Base-by-base conservation (phyloP, 176 grass and related monocot genomes). In the Hordeum vulgare region DNA sequence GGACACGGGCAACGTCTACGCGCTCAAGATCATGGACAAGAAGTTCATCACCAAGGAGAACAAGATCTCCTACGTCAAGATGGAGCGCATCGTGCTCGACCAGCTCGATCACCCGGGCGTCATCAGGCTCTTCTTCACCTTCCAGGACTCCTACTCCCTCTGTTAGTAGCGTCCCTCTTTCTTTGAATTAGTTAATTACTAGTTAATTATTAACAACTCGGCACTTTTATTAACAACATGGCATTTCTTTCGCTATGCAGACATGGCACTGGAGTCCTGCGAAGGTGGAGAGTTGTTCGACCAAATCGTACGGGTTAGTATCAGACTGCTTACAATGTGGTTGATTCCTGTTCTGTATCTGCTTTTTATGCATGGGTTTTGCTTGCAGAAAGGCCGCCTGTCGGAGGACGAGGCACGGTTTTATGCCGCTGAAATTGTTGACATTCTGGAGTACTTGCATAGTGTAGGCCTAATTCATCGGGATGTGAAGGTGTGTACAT, bases 11-110 rank as follows among this genome's bases (percentile, higher is more conserved):
- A 92, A 89, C 72, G 73, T 99, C 15, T 99, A 96, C 87, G 97
- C 97, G 29, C 86, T 99, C 66, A 99, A 99, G 85, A 91, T 99
- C 74, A 99, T 99, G 97, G 97, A 99, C 85, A 96, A 96, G 81
- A 99, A 96, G 85, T 99, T 99, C 89, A 99, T 99, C 77, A 89
- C 93, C 74, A 99, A 99, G 81, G 97, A 94, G 86, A 96, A 99
- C 70, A 96, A 99, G 86, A 96, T 94, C 85, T 90, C 91, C 40
- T 96, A 99, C 78, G 93, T 99, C 69, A 99, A 99, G 81, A 83
- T 99, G 91, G 97, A 99, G 84, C 91, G 97, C 26, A 96, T 99
- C 41, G 97, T 99, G 67, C 91, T 99, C 40, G 97, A 99, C 75
- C 97, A 99, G 80, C 77, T 99, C 25, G 97, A 99, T 51, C 97